Base-by-base conservation (phyloP, 208 protist genomes). In the Crithidia bombi region DNA sequence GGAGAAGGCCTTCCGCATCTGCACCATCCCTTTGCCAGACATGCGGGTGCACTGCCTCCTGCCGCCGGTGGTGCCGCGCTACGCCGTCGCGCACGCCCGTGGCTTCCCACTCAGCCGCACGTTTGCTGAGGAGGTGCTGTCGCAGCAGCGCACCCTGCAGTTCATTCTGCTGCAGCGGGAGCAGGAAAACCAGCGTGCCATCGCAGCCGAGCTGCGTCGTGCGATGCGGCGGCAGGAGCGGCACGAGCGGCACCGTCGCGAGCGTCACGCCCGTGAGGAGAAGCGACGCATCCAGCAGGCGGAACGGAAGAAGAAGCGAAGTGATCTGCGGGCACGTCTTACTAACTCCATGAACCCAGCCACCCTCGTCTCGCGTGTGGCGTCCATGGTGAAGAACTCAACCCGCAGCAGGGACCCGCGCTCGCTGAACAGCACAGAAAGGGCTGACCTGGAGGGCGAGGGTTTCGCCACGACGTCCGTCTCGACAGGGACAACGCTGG, bases 81-180 rank as follows among this genome's bases (percentile, higher is more conserved):
- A 87, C 65, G 66, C 83, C 44, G 85, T 75, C 11, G 86, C 86
- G 1, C 78, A 89, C 70, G 83, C 78, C 4, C 74, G 81, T 32
- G 79, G 81, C 51, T 83, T 85, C 36, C 68, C 69, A 3, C 72
- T 93, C 5, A 75, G 79, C 28, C 71, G 69, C 49, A 85, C 86
- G 28, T 91, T 81, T 56, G 88, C 90, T 2, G 79, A 91, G 73
- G 90, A 93, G 49, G 43, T 93, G 23, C 44, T 89, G 12, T 50
- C 65, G 25, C 83, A 87, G 72, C 81, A 89, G 72, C 79, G 83
- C 21, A 68, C 72, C 23, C 55, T 90, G 21, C 76, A 83, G 70
- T 65, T 54, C 55, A 79, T 86, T 25, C 28, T 83, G 17, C 50
- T 78, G n/a, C 69, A 72, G 36, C 59, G 78, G 4, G 82, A 87